phyloP scores from a whole-genome alignment of 1,284 basidiomycete genomes.

The Moesziomyces antarcticus region DNA sequence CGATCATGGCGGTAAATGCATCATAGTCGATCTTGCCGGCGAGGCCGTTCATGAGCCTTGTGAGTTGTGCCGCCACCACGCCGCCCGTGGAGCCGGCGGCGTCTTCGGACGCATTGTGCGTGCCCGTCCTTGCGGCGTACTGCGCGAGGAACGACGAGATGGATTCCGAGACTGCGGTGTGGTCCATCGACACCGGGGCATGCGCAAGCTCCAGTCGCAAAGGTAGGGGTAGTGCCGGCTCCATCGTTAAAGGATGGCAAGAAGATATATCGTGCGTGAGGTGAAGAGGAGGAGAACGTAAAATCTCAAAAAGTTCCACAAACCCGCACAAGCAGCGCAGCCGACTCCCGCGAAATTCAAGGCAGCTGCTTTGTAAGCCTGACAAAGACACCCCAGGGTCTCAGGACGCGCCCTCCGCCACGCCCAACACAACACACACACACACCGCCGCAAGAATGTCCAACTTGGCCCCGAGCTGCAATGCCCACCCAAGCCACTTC shows the following conservation, averaged over 20 bases:
- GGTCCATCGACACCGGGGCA: slow-evolving; percentile 2
- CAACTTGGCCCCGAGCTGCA: too few relatives aligned
- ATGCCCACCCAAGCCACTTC: too few relatives aligned
- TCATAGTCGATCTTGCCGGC: slow-evolving; percentile 33
- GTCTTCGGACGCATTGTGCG: slow-evolving; percentile 12
- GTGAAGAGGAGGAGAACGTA: not conserved
- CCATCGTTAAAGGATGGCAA: slow-evolving; percentile 18
- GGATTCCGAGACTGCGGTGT: slow-evolving; percentile 6
- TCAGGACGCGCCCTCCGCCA: too few relatives aligned
- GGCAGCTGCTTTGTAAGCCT: slow-evolving; percentile 21
- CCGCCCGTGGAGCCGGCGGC: slow-evolving; percentile 22
- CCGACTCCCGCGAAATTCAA: slow-evolving; percentile 3
- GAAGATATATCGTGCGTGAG: not conserved
- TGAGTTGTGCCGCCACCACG: slow-evolving; percentile 35
- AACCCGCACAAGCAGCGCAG: not conserved
- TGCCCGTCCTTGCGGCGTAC: slow-evolving; percentile 37
- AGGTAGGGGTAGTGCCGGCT: slow-evolving; percentile 34
- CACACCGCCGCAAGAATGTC: not conserved
- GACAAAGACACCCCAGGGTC: not conserved
- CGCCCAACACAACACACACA: not conserved
- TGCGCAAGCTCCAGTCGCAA: slow-evolving; percentile 23
- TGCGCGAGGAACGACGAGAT: slow-evolving; percentile 28
- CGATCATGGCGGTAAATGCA: slow-evolving; percentile 10
- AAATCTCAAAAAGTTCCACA: slow-evolving; percentile 5
- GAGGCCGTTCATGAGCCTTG: slow-evolving; percentile 34